Percentiles rank a stretch among this genome's conserved stretches.
phyloP scores from a whole-genome alignment of 169 alveolate species.

The Eimeria praecox region DNA sequence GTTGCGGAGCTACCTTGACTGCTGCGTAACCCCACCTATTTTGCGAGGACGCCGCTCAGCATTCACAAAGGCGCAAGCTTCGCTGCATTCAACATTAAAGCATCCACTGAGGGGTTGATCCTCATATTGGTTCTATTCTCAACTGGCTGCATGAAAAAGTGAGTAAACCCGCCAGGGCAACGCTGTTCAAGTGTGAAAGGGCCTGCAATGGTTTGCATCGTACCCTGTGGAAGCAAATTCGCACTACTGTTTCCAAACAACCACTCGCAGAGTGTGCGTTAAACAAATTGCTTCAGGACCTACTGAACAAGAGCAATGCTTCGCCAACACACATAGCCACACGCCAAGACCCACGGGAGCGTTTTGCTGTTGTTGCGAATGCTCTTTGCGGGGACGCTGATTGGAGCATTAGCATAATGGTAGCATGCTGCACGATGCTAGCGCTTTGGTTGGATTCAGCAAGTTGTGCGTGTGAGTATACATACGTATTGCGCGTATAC shows the following conservation, averaged over 20 bases:
- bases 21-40: too few relatives aligned
- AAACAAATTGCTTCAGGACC: neutral
- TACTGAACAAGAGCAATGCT: neutral
- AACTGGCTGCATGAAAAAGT: too few relatives aligned
- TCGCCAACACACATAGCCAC: neutral
- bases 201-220: too few relatives aligned
- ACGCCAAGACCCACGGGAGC: neutral
- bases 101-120: too few relatives aligned
- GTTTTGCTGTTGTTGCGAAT: neutral
- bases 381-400: neutral
- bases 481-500: neutral
- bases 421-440: neutral
- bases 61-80: too few relatives aligned
- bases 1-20: too few relatives aligned
- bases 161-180: too few relatives aligned
- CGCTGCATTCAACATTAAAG: too few relatives aligned
- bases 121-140: too few relatives aligned
- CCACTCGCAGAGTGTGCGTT: neutral
- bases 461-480: neutral
- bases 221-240: neutral
- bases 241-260: neutral
- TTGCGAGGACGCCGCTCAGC: too few relatives aligned
- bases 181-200: too few relatives aligned
- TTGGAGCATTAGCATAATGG: neutral
- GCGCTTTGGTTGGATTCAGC: neutral